Percentiles rank a stretch among this genome's conserved stretches.
Evolutionary conservation across 805 yeast species (phyloP).

Genomic region (Saturnispora silvae): DNA sequence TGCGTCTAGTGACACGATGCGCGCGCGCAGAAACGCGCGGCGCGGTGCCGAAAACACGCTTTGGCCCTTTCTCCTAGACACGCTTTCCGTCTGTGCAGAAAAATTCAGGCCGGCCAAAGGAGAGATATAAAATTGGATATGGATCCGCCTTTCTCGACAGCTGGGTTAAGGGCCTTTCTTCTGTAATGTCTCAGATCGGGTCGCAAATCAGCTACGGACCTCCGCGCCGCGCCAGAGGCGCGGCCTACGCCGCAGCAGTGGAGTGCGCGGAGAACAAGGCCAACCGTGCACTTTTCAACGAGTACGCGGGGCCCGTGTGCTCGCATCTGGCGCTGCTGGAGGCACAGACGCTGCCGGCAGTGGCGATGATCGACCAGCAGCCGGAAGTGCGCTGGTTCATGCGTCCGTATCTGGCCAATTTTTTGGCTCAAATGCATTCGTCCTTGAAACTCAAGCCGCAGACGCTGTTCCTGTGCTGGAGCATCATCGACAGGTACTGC

Average conservation of each 20-base stretch:
- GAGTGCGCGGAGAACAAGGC: conserved; percentile 39
- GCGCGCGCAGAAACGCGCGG: no score
- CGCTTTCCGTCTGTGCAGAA: no score
- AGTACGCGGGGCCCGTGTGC: conserved; percentile 32
- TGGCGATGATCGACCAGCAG: conserved; percentile 64
- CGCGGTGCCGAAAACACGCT: no score
- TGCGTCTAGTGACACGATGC: no score
- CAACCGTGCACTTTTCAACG: conserved; percentile 32
- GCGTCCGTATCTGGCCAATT: conserved; percentile 70
- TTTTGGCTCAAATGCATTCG: conserved; percentile 55
- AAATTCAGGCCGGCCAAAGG: no score
- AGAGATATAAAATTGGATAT: no score
- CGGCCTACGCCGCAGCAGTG: conserved; percentile 27
- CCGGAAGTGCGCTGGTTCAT: conserved; percentile 73
- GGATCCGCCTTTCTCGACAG: no score
- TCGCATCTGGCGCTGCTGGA: conserved; percentile 33
- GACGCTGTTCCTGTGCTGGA: conserved; percentile 59
- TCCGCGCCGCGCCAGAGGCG: no score
- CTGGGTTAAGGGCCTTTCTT: no score
- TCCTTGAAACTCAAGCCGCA: conserved; percentile 53
- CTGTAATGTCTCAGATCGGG: no score
- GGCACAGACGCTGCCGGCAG: conserved; percentile 30
- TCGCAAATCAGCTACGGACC: no score
- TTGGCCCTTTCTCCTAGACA: no score
- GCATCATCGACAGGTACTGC: conserved; percentile 83